Percentiles rank a stretch among this genome's conserved stretches.
Evolutionary conservation across 805 yeast genomes (phyloP).

Genomic region (Saccharomycopsis fibuligera): DNA sequence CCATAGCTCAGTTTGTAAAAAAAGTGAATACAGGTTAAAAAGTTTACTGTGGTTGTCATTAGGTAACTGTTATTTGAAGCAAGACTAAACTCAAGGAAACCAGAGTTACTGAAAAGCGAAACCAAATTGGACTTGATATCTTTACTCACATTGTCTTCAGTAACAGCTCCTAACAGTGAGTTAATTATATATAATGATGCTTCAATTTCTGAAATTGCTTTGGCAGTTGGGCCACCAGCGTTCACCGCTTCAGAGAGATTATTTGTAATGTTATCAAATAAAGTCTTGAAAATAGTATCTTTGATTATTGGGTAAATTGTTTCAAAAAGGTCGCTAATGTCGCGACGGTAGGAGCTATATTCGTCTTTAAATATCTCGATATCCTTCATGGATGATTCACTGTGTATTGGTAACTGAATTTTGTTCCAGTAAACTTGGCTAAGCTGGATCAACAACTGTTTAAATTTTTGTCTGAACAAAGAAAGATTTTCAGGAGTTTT

Average conservation of each 20-base stretch:
- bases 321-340: conserved; percentile 73
- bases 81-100: conserved; percentile 25
- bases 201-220: conserved; percentile 35
- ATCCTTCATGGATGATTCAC: conserved; percentile 27
- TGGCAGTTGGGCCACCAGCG: conserved; percentile 9
- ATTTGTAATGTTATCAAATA: conserved; percentile 33
- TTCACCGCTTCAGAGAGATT: no score
- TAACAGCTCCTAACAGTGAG: conserved; percentile 49
- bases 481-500: conserved; percentile 30
- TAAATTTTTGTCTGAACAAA: conserved; percentile 28
- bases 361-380: conserved; percentile 37
- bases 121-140: neutral
- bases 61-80: conserved; percentile 26
- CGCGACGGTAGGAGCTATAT: conserved; percentile 62
- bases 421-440: conserved; percentile 66
- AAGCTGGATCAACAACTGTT: conserved; percentile 38
- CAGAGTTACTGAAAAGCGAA: conserved; percentile 24
- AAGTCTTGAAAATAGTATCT: conserved; percentile 37
- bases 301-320: conserved; percentile 63
- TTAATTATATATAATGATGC: conserved; percentile 54
- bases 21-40: conserved; percentile 53
- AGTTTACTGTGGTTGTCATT: conserved; percentile 45
- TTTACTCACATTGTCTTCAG: conserved; percentile 12
- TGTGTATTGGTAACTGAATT: conserved; percentile 34
- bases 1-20: conserved; percentile 49